Conservation (phyloP, 2,329 filamentous ascomycete species). For the Ambrosiella beaveri region DNA sequence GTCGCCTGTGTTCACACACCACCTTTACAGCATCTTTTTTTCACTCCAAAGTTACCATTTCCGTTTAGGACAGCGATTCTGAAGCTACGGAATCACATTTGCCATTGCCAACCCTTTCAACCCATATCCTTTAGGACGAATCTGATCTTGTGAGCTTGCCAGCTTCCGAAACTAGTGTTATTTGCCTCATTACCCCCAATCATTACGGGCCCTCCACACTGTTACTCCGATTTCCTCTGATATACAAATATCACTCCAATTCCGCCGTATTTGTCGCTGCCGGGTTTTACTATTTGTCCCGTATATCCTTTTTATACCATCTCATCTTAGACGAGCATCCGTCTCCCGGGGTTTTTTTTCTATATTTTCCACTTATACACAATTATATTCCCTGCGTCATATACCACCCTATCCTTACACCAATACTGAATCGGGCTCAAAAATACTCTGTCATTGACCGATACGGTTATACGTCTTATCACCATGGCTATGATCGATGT, state of each 20-base stretch:
- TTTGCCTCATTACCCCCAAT: not conserved
- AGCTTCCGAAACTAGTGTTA: not conserved
- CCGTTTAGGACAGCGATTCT: not conserved
- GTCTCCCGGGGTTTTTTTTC: not conserved
- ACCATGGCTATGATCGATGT: slow-evolving; percentile 28
- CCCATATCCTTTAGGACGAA: not conserved
- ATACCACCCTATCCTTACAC: slow-evolving; percentile 4
- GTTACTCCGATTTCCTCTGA: not conserved
- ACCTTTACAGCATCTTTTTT: too few relatives aligned
- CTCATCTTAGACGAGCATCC: not conserved
- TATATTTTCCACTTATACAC: not conserved
- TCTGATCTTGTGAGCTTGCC: not conserved
- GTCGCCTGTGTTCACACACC: too few relatives aligned
- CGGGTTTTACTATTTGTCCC: not conserved
- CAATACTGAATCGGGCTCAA: not conserved
- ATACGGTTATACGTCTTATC: not conserved
- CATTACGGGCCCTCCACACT: not conserved
- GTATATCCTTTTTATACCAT: not conserved
- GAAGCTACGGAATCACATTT: not conserved
- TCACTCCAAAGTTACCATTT: not conserved
- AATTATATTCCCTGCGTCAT: slow-evolving; percentile 1
- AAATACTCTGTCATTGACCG: not conserved
- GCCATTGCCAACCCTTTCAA: not conserved
- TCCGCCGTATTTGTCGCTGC: not conserved
- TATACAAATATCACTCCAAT: not conserved